Percentiles rank a stretch among this genome's conserved stretches.
Evolutionary conservation across 2,329 filamentous ascomycete species (phyloP).

Genomic region (Fusarium denticulatum): DNA sequence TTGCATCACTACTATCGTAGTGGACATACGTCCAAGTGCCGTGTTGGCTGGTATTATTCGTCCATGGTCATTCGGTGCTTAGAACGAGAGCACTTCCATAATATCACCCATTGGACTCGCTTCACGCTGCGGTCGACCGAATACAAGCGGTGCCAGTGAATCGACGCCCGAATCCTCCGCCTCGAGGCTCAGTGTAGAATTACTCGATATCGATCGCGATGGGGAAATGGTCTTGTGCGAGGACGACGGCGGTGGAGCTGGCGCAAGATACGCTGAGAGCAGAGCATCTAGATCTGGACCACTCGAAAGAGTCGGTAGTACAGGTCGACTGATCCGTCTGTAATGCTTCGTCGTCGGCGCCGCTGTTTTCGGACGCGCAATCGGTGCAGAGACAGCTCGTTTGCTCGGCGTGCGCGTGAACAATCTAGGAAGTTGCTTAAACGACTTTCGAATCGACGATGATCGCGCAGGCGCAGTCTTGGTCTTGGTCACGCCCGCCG

Average conservation of each 20-base stretch:
- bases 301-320: slow-evolving; percentile 24
- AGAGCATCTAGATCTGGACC: slow-evolving; percentile 32
- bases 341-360: slow-evolving; percentile 29
- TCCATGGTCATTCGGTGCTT: background rate
- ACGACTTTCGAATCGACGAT: slow-evolving; percentile 28
- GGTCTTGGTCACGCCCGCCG: background rate
- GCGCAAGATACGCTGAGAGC: slow-evolving; percentile 33
- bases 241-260: slow-evolving; percentile 12
- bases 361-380: slow-evolving; percentile 29
- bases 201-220: slow-evolving; percentile 35
- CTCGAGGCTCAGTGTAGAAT: slow-evolving; percentile 32
- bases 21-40: background rate
- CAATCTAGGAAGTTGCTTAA: slow-evolving; percentile 30
- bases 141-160: slow-evolving; percentile 29
- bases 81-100: slow-evolving; percentile 34
- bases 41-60: background rate
- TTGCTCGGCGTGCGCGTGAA: slow-evolving; percentile 35
- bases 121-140: slow-evolving; percentile 30
- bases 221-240: slow-evolving; percentile 25
- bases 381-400: slow-evolving; percentile 20
- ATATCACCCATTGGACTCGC: slow-evolving; percentile 34
- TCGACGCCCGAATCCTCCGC: slow-evolving; percentile 30
- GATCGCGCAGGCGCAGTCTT: slow-evolving; percentile 27
- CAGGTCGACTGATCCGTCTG: slow-evolving; percentile 36
- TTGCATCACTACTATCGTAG: background rate